Evolutionary conservation across 2,329 filamentous ascomycete genomes (phyloP), one percentile per base, ranked within the genome.

Genomic region (Lecanicillium sp.): DNA sequence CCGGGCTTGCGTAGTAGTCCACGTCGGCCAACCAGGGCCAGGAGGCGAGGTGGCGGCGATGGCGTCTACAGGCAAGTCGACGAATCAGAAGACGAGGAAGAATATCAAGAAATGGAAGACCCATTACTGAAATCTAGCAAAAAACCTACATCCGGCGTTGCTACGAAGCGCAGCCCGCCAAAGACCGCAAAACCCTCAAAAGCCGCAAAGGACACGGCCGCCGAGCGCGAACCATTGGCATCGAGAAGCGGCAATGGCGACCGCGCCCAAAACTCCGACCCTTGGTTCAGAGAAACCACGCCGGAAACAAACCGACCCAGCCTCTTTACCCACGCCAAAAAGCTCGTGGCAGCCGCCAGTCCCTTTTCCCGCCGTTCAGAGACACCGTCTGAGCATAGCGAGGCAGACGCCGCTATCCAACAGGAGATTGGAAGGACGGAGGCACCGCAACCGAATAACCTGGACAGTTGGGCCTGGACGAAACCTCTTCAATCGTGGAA

Each of bases 401-500:
- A 53, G 36, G 41, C 45, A 19, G 49, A 52, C 13, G 49, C 49
- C 18, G 50, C 44, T 4, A 44, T 53, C 15, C 49, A 51, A 31
- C 39, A 42, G 25, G 45, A 48, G 10, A 51, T 53, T 11, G 42
- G 43, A 33, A 45, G 41, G 25, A 29, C 48, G 28, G 38, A 40
- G 11, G 37, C 42, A 28, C 29, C 37, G 17, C 36, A 35, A 20
- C 29, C 33, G 9, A 37, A 36, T 14, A 33, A 22, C 2, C 47
- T 50, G 47, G 44, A 47, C 30, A 40, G 47, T 27, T 42, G 54
- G 47, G 37, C 37, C 17, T 46, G 48, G 48, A 17, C 55, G 6
- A 40, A 46, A 27, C 48, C 54, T 4, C 22, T 43, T 14, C 20
- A 36, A 14, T 34, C 44, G 1, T 48, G 48, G 45, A 49, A 52